Evolutionary conservation across 805 yeast genomes (phyloP).

Genomic region (Saturnispora kantuleensis): DNA sequence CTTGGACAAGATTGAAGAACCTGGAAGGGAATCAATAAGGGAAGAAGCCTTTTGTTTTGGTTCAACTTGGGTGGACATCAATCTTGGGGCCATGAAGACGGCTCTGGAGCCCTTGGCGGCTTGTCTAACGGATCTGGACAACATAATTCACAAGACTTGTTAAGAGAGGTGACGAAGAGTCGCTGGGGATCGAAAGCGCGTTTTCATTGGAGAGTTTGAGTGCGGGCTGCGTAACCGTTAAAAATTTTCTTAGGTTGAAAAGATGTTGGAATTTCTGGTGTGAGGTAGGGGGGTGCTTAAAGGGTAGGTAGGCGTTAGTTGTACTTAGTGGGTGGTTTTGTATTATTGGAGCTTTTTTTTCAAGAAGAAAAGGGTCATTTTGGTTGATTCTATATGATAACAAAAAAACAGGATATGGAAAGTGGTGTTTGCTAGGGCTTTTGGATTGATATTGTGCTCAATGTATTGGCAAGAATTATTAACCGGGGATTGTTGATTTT

Average conservation of each 20-base stretch:
- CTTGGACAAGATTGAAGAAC: conserved; percentile 77
- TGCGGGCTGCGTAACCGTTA: conserved; percentile 9
- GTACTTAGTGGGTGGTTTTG: no score
- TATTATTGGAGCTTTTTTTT: background rate
- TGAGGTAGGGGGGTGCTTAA: background rate
- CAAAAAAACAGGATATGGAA: no score
- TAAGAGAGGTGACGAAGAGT: background rate
- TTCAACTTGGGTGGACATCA: conserved; percentile 56
- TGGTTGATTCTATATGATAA: no score
- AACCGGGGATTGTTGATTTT: no score
- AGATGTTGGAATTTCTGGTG: background rate
- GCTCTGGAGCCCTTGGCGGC: conserved; percentile 20
- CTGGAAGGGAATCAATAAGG: conserved; percentile 88
- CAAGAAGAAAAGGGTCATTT: background rate
- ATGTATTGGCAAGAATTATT: no score
- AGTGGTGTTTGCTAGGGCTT: no score
- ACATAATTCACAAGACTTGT: conserved; percentile 4
- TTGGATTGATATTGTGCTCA: no score
- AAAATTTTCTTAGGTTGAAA: background rate
- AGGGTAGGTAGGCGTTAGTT: no score
- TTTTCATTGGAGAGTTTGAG: conserved; percentile 5
- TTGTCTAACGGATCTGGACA: conserved; percentile 25
- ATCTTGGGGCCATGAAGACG: conserved; percentile 49
- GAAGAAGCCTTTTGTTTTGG: conserved; percentile 89
- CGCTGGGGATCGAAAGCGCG: background rate